These are phyloP conservation scores for Curvularia sp. DNA, from an alignment of 2,329 filamentous ascomycete genomes.

Conservation along the genomic window DNA sequence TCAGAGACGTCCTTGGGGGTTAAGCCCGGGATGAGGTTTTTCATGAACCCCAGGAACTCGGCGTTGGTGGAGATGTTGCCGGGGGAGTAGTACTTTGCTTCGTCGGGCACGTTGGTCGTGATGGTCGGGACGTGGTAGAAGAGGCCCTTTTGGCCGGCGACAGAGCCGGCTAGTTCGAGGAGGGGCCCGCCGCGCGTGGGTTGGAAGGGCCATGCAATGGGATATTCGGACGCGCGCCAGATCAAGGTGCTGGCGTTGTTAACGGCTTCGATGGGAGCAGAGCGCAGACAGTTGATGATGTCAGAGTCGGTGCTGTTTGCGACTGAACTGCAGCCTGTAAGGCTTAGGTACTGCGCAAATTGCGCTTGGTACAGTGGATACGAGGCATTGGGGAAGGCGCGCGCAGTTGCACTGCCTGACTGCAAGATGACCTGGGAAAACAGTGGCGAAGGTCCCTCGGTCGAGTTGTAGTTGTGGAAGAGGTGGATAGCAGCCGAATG, in stretches of 20 bases:
- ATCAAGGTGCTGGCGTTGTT: conserved; percentile 46
- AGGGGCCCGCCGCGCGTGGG: conserved; percentile 53
- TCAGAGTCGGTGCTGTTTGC: conserved; percentile 38
- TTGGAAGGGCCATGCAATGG: conserved; percentile 58
- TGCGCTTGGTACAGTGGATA: conserved; percentile 42
- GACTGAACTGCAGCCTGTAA: conserved; percentile 28
- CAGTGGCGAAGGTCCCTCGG: conserved; percentile 26
- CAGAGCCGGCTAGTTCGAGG: conserved; percentile 55
- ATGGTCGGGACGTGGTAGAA: conserved; percentile 39
- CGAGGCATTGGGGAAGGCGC: conserved; percentile 36
- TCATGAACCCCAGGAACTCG: conserved; percentile 43
- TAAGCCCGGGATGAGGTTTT: conserved; percentile 34
- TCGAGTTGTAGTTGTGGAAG: conserved; percentile 41
- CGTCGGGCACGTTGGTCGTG: conserved; percentile 46
- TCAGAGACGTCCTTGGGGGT: conserved; percentile 25
- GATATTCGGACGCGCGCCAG: conserved; percentile 44
- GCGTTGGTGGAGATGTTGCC: conserved; percentile 42
- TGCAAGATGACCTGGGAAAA: conserved; percentile 41
- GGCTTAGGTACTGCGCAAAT: conserved; percentile 28
- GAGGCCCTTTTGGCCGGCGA: conserved; percentile 29
- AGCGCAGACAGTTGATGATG: conserved; percentile 50
- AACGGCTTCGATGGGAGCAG: conserved; percentile 49
- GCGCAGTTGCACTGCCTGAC: conserved; percentile 39
- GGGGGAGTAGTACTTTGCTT: conserved; percentile 36
- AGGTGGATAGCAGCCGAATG: conserved; percentile 41